Evolutionary conservation across 345 rosid species (phyloP).

Genomic region (Lepidium africanum): DNA sequence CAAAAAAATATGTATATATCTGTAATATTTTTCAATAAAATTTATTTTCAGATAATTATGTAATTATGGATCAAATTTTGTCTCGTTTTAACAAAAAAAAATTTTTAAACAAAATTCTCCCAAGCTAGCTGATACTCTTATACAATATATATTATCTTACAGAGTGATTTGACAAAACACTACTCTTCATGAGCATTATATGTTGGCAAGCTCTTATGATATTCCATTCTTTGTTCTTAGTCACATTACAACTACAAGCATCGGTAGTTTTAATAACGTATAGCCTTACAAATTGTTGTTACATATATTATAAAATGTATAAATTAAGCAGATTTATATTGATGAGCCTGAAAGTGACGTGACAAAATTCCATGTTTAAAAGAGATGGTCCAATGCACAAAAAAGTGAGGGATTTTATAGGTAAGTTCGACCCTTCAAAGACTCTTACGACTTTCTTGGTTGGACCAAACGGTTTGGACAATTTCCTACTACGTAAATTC

Average conservation of each 20-base stretch:
- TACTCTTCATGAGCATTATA: too few relatives aligned
- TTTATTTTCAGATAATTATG: too few relatives aligned
- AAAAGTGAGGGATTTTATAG: too few relatives aligned
- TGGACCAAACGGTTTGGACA: too few relatives aligned
- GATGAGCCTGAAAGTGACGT: conserved; percentile 3
- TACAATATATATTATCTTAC: neutral
- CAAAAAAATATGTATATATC: too few relatives aligned
- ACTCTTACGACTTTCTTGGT: too few relatives aligned
- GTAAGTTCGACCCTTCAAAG: too few relatives aligned
- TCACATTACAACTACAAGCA: neutral
- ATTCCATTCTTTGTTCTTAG: neutral
- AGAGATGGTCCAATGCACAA: too few relatives aligned
- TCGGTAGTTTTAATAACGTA: neutral
- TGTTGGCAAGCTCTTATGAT: neutral
- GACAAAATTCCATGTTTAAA: neutral
- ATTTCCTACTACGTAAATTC: too few relatives aligned
- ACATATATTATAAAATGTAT: neutral
- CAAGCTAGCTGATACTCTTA: neutral
- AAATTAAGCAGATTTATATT: conserved; percentile 6
- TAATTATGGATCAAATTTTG: too few relatives aligned
- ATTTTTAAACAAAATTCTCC: neutral
- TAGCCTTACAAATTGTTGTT: neutral
- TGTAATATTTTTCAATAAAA: too few relatives aligned
- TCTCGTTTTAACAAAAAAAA: too few relatives aligned
- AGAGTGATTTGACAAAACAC: neutral